Evolutionary conservation across 768 basidiomycete genomes (phyloP), one percentile per base, ranked within the genome.

Genomic region (Neoboletus subvelutipes): DNA sequence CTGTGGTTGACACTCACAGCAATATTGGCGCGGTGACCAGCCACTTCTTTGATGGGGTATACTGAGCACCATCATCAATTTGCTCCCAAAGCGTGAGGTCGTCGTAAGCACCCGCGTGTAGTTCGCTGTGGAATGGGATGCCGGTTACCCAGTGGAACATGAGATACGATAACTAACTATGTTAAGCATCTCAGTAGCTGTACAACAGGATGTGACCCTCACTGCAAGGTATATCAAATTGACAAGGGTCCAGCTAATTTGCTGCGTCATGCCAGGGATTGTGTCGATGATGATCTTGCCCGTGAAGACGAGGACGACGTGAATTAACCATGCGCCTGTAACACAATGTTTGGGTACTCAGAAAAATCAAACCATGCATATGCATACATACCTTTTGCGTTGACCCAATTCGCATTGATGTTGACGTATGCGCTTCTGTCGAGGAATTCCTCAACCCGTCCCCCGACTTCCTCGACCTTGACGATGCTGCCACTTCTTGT

Each of bases 111-210:
- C 97, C 97, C 12, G 87, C 88, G 64, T 92, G 90, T 43, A 88
- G 77, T 58, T 90, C 86, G 55, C 84, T 87, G 66, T 94, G 88
- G 72, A 98, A 98, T 9, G 96, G 96, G 42, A 96, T 94, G 52
- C 96, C 96, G 10, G 94, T 98, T 49, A 94, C 94, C 82, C 92
- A 93, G 70, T 98, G 96, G 79, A 98, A 98, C 91, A 98, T 95
- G 59, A 98, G 80, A 76, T 96, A 98, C 12, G 94, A 92, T n/a
- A 94, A 70, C 95, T 96, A 65, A 20, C 28, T 26, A 34, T 5
- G 22, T 10, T 67, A 17, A 67, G 61, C 43, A 20, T 10, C 10
- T 49, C 12, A 41, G 41, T 18, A n/a, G 17, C 11, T 13, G 20
- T n/a, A 31, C 50, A 50, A 6, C 58, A 49, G 51, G 48, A 26